Evolutionary conservation across 768 basidiomycete species (phyloP).

Genomic region (Scleroderma citrinum): DNA sequence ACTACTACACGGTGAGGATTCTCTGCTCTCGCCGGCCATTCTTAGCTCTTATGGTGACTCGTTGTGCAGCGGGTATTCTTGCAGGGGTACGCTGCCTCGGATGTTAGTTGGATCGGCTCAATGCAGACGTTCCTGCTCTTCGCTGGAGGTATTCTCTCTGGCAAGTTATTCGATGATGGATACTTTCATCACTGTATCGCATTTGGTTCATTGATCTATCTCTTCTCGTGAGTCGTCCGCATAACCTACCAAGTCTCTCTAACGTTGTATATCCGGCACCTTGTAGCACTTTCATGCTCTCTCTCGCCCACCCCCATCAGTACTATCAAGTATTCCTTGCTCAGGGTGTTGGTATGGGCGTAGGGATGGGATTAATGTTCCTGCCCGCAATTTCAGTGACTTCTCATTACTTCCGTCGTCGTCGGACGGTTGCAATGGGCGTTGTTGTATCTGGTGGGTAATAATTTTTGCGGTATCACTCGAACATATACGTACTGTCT

Average conservation of each 20-base stretch:
- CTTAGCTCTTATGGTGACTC: not conserved
- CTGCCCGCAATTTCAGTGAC: slow-evolving; percentile 47
- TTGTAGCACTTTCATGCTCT: slow-evolving; percentile 48
- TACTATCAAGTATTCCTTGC: slow-evolving; percentile 51
- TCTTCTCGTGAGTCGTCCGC: slow-evolving; percentile 33
- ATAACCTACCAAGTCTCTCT: not conserved
- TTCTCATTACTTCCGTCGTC: slow-evolving; percentile 43
- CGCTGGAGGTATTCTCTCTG: slow-evolving; percentile 38
- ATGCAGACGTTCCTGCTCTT: slow-evolving; percentile 46
- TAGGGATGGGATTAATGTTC: slow-evolving; percentile 52
- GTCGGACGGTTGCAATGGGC: slow-evolving; percentile 42
- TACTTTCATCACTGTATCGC: slow-evolving; percentile 42
- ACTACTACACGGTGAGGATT: slow-evolving; percentile 39
- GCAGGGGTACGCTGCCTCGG: slow-evolving; percentile 34
- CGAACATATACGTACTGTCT: not conserved
- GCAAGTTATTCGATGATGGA: slow-evolving; percentile 43
- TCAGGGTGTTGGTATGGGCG: slow-evolving; percentile 52
- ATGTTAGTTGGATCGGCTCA: slow-evolving; percentile 48
- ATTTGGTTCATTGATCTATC: slow-evolving; percentile 34
- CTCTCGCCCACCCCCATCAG: slow-evolving; percentile 39
- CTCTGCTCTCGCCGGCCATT: not conserved
- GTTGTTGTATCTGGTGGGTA: slow-evolving; percentile 43
- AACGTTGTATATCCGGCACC: not conserved
- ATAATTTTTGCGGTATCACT: not conserved
- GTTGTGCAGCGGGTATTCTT: slow-evolving; percentile 30